A percentile compares a stretch with the other conserved stretches of the same genome.
Evolutionary conservation across 2,329 filamentous ascomycete genomes (phyloP).

Genomic region (Fusarium beomiforme): DNA sequence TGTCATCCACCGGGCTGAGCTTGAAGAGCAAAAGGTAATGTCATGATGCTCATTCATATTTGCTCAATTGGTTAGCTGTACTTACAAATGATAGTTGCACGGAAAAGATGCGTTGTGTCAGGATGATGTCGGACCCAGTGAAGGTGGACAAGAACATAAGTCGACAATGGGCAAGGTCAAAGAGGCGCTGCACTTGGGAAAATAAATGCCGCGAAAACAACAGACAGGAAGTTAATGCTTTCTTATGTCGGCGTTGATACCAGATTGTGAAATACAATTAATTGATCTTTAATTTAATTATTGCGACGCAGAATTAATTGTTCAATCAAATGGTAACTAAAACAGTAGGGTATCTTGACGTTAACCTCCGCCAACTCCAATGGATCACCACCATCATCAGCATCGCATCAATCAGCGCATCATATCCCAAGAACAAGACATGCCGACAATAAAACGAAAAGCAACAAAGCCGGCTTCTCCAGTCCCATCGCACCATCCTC

Average conservation of each 20-base stretch:
- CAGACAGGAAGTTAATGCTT: background rate
- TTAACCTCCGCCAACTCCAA: background rate
- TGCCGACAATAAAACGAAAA: slow-evolving; percentile 25
- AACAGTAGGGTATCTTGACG: slow-evolving; percentile 39
- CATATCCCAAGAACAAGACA: slow-evolving; percentile 18
- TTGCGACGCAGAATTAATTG: background rate
- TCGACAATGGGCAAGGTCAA: slow-evolving; percentile 44
- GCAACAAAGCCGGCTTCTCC: slow-evolving; percentile 7
- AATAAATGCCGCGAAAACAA: slow-evolving; percentile 11
- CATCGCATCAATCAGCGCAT: background rate
- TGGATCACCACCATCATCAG: background rate
- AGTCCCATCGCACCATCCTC: slow-evolving; percentile 9
- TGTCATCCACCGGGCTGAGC: slow-evolving; percentile 49
- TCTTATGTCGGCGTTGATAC: slow-evolving; percentile 2
- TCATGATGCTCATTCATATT: rapidly evolving
- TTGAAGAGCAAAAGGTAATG: slow-evolving; percentile 45
- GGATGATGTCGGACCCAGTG: slow-evolving; percentile 24
- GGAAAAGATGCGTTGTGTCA: slow-evolving; percentile 38
- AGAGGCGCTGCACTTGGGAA: slow-evolving; percentile 38
- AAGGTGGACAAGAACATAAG: background rate
- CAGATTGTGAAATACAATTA: slow-evolving; percentile 22
- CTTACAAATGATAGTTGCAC: slow-evolving; percentile 31
- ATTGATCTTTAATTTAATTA: background rate
- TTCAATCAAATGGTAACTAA: slow-evolving; percentile 2
- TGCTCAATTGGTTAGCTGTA: rapidly evolving